Evolutionary conservation across 106 monocot species (phyloP), one percentile per base, ranked within the genome.

Genomic region (Allium sativum): DNA sequence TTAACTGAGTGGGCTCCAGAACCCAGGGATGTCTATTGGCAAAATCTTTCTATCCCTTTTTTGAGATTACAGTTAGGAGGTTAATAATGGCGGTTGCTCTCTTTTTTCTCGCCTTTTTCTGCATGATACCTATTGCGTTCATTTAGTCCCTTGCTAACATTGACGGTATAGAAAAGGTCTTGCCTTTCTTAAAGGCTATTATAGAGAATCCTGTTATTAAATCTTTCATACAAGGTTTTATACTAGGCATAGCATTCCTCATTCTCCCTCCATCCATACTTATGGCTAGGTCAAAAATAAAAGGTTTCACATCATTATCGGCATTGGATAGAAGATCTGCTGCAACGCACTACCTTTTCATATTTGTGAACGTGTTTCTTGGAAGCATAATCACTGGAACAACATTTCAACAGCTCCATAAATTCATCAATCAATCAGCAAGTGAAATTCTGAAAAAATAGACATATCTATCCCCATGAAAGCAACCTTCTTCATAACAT

Each of bases 1-100:
- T 71, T 93, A 62, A 85, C 93, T 44, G 88, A 93, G 20, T 93
- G 93, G 93, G 93, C 93, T 69, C 88, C 93, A 56, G 93, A 93
- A 48, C 93, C 93, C 67, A 79, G 93, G 61, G 93, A 93, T 78
- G 88, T 93, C 55, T 85, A 88, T 60, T 93, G 93, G 93, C 55
- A 74, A 31, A 93, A 88, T 82, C 82, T 93, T 31, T 65, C 93
- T 64, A 85, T 93, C 58, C 93, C 93, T 84, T 80, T 82, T 81
- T 93, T 48, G 72, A 75, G 48, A 67, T 85, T 21, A 78, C 88
- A 14, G 46, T 93, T 20, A 68, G 93, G 48, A 84, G 82, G 75
- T 66, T 88, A 66, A 68, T 84, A 45, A 85, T 88, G 74, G 77
- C 82, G 54, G 78, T 93, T 45, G 68, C 73, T 21, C 55, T 88